phyloP scores from a whole-genome alignment of 176 grass and related monocot species.

The Carex kokanica region DNA sequence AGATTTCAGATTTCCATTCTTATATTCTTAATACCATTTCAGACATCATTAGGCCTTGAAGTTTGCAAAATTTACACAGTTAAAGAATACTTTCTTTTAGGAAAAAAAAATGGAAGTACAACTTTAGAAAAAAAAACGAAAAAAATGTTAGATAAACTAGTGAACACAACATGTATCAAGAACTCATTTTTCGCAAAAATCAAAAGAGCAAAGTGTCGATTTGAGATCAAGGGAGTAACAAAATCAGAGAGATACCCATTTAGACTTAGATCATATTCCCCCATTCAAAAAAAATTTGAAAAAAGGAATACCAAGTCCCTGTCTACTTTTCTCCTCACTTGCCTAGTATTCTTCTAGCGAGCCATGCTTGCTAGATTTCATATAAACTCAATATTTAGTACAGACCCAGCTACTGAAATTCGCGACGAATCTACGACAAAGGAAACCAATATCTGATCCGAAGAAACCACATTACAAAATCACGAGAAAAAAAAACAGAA shows the following conservation, averaged over 20 bases:
- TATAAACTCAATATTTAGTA: no score
- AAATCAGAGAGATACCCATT: no score
- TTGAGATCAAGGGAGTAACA: not conserved
- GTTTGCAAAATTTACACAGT: not conserved
- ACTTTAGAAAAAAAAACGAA: no score
- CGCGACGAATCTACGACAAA: not conserved
- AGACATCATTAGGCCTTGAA: slow-evolving; percentile 10
- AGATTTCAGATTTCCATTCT: not conserved
- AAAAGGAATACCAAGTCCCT: no score
- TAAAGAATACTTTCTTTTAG: not conserved
- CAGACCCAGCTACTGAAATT: not conserved
- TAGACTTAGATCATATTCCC: no score
- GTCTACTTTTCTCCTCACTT: no score
- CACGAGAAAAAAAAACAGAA: not conserved
- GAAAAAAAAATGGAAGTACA: not conserved
- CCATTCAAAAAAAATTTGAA: no score
- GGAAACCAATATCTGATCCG: no score
- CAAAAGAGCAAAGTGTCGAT: not conserved
- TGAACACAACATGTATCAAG: not conserved
- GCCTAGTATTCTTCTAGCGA: no score
- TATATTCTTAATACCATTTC: not conserved
- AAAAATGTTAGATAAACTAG: no score
- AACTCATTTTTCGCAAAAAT: not conserved
- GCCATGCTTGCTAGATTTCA: no score
- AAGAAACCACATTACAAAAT: not conserved